A percentile compares a stretch with the other conserved stretches of the same genome.
These are phyloP conservation scores for Heliamphora exappendiculata DNA, from an alignment of 148 eudicot species.

Conservation along the genomic window DNA sequence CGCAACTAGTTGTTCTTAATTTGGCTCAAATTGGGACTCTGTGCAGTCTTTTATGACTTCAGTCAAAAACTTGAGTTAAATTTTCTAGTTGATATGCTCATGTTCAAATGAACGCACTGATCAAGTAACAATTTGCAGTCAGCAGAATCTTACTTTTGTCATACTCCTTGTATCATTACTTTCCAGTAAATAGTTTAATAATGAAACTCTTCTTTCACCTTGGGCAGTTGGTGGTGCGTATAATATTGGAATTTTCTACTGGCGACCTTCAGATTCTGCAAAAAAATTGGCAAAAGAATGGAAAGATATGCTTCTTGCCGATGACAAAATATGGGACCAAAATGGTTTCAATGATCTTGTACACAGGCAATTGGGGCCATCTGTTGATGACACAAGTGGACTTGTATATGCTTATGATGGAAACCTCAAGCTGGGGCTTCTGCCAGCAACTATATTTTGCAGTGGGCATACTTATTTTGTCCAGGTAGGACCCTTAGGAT, in stretches of 20 bases:
- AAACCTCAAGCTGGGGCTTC: constrained; percentile 81
- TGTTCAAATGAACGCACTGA: background rate
- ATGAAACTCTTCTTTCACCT: constrained; percentile 12
- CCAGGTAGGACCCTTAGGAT: constrained; percentile 43
- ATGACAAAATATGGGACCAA: constrained; percentile 93
- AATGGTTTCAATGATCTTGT: constrained; percentile 86
- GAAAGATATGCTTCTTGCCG: constrained; percentile 85
- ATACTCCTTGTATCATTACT: background rate
- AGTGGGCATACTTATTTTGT: constrained; percentile 96
- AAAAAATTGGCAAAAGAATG: constrained; percentile 86
- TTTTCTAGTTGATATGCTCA: background rate
- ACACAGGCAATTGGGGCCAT: constrained; percentile 71
- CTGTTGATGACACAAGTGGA: constrained; percentile 89
- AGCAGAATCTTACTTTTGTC: background rate
- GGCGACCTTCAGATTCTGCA: constrained; percentile 83
- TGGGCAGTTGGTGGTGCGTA: constrained; percentile 73
- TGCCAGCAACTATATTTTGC: constrained; percentile 91
- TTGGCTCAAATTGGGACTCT: background rate
- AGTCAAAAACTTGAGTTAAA: background rate
- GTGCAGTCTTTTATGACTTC: background rate
- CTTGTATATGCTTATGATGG: constrained; percentile 90
- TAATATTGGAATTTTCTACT: constrained; percentile 90
- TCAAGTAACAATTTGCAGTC: background rate
- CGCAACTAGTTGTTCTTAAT: background rate
- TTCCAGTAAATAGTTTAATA: background rate